These are phyloP conservation scores for Aspergillus sp. DNA, from an alignment of 2,329 filamentous ascomycete genomes.

Conservation along the genomic window DNA sequence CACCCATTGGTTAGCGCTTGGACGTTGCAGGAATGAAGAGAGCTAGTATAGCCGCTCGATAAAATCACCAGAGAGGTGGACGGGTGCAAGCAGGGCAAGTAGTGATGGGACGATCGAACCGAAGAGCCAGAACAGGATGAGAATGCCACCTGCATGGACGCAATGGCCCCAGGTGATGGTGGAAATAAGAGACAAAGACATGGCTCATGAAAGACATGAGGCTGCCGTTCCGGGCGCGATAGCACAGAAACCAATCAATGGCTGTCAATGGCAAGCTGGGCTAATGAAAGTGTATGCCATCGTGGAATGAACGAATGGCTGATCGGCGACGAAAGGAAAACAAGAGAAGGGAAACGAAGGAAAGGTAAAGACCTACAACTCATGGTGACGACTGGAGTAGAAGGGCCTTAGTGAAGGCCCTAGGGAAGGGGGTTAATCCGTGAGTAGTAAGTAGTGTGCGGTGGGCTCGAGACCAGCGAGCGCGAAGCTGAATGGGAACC, in stretches of 20 bases:
- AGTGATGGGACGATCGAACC: not conserved
- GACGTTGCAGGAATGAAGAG: not conserved
- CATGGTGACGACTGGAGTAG: conserved; percentile 21
- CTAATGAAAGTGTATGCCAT: conserved; percentile 1
- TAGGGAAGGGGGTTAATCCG: conserved; percentile 5
- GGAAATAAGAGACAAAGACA: not conserved
- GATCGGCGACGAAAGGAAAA: not conserved
- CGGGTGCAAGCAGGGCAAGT: not conserved
- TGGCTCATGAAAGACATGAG: not conserved
- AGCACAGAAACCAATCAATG: not conserved
- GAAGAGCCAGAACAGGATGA: conserved; percentile 5
- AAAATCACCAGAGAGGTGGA: not conserved
- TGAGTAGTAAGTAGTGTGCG: conserved; percentile 15
- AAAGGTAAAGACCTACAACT: conserved; percentile 26
- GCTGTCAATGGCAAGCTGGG: conserved; percentile 10
- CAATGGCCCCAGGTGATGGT: not conserved
- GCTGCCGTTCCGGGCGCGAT: not conserved
- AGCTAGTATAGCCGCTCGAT: not conserved
- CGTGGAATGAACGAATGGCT: not conserved
- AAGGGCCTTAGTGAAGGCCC: conserved; percentile 3
- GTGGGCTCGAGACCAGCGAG: conserved; percentile 20
- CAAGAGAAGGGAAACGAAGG: not conserved
- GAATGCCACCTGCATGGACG: not conserved
- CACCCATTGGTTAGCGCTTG: conserved; percentile 5
- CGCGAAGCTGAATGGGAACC: conserved; percentile 22